Evolutionary conservation across 2,329 filamentous ascomycete genomes (phyloP).

Genomic region (Chaetomium sp.): DNA sequence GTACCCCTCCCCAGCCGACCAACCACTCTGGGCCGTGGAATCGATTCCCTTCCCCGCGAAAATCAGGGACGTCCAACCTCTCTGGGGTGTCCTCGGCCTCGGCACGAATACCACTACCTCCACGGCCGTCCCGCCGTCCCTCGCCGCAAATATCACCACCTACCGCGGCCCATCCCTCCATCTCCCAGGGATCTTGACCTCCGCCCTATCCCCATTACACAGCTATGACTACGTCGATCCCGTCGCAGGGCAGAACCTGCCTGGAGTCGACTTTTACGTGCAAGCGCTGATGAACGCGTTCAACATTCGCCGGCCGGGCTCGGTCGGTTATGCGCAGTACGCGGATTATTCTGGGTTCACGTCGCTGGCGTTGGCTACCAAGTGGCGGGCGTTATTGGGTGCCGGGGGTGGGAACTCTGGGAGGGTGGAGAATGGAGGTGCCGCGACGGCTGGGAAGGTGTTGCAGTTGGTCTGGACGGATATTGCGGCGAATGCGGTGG

Average conservation of each 20-base stretch:
- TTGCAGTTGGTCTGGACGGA: constrained; percentile 6
- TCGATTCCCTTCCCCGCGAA: neutral
- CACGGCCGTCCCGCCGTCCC: neutral
- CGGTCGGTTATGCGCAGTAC: neutral
- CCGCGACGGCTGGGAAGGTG: neutral
- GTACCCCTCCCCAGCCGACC: constrained; percentile 1
- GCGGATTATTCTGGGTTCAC: constrained; percentile 8
- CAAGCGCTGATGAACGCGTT: constrained; percentile 4
- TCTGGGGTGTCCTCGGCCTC: constrained; percentile 2
- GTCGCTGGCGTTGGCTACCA: neutral
- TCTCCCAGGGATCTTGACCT: constrained; percentile 2
- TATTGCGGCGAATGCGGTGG: constrained; percentile 7
- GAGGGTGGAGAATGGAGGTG: too few species aligned
- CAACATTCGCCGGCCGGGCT: neutral
- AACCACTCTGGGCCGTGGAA: constrained; percentile 8
- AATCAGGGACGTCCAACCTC: constrained; percentile 1
- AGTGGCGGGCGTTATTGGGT: neutral
- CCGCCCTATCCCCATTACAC: neutral
- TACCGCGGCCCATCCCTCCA: neutral
- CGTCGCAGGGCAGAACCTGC: constrained; percentile 3
- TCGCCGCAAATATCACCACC: neutral
- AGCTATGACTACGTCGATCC: neutral
- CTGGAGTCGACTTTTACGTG: constrained; percentile 4
- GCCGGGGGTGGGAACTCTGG: too few species aligned
- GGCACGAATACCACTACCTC: neutral